A percentile compares a stretch with the other conserved stretches of the same genome.
phyloP scores from a whole-genome alignment of 768 basidiomycete species.

The Fomitopsis serialis region DNA sequence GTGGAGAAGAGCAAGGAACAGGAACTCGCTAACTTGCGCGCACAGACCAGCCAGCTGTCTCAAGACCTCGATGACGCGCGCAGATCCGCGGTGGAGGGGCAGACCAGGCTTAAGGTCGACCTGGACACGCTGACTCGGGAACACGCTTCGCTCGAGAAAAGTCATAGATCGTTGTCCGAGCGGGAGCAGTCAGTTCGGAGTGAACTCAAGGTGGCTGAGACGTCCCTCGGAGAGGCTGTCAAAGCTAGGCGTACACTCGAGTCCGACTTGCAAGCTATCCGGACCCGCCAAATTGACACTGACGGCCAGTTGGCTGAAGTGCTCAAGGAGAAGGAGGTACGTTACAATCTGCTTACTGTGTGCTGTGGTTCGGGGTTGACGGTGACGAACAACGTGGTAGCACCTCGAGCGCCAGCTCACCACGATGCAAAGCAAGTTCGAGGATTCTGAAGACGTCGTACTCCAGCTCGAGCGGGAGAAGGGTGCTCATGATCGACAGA shows the following conservation, averaged over 20 bases:
- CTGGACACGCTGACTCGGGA: constrained; percentile 61
- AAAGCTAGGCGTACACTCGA: constrained; percentile 63
- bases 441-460: constrained; percentile 84
- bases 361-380: constrained; percentile 1
- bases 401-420: constrained; percentile 73
- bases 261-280: constrained; percentile 68
- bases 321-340: constrained; percentile 69
- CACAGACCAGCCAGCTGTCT: constrained; percentile 55
- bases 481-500: constrained; percentile 63
- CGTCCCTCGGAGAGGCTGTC: constrained; percentile 51
- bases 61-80: constrained; percentile 65
- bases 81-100: constrained; percentile 52
- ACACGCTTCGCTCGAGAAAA: constrained; percentile 50
- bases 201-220: constrained; percentile 43
- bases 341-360: too few relatives aligned
- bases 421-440: constrained; percentile 66
- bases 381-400: constrained; percentile 33
- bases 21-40: constrained; percentile 71
- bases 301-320: constrained; percentile 61
- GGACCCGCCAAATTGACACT: constrained; percentile 60
- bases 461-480: constrained; percentile 82
- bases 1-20: constrained; percentile 84
- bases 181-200: constrained; percentile 49
- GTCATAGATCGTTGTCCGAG: constrained; percentile 60
- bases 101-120: constrained; percentile 73